phyloP scores from a whole-genome alignment of 352 stramenopile species.

The Phytopythium aichiense region DNA sequence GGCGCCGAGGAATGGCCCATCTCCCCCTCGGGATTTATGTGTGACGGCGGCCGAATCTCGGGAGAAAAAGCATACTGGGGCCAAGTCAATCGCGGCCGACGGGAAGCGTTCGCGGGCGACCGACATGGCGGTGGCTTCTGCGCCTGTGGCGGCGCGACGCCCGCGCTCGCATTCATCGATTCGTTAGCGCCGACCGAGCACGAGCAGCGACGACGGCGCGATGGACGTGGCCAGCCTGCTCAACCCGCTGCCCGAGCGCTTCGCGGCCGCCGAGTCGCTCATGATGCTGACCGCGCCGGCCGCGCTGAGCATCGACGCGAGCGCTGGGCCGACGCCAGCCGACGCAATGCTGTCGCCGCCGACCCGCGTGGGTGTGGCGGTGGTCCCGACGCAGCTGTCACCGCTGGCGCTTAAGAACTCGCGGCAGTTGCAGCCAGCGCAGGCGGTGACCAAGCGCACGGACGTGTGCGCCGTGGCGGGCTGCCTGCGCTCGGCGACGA shows the following conservation, averaged over 20 bases:
- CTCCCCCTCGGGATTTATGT: constrained; percentile 5
- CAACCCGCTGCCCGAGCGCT: constrained; percentile 18
- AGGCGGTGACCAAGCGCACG: neutral
- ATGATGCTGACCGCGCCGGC: neutral
- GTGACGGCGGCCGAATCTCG: constrained; percentile 21
- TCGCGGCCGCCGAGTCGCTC: constrained; percentile 6
- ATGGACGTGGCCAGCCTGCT: constrained; percentile 30
- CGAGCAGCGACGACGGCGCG: neutral
- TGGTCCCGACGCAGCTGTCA: constrained; percentile 9
- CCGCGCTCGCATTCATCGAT: neutral
- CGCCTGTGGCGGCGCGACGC: too few species aligned
- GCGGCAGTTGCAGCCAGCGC: constrained; percentile 6
- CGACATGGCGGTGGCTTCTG: neutral
- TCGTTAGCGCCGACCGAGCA: neutral
- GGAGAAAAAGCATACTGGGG: neutral
- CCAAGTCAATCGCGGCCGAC: neutral
- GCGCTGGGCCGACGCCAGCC: neutral
- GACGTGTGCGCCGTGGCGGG: constrained; percentile 25
- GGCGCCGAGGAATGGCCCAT: neutral
- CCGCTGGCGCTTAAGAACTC: constrained; percentile 14
- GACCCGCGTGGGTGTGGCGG: neutral
- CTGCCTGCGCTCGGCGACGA: constrained; percentile 19
- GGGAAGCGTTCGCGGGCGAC: constrained; percentile 1
- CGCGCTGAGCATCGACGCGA: neutral
- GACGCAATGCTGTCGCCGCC: neutral